Evolutionary conservation across 2,329 filamentous ascomycete species (phyloP), one percentile per base, ranked within the genome.

Genomic region (Juglanconis juglandina): DNA sequence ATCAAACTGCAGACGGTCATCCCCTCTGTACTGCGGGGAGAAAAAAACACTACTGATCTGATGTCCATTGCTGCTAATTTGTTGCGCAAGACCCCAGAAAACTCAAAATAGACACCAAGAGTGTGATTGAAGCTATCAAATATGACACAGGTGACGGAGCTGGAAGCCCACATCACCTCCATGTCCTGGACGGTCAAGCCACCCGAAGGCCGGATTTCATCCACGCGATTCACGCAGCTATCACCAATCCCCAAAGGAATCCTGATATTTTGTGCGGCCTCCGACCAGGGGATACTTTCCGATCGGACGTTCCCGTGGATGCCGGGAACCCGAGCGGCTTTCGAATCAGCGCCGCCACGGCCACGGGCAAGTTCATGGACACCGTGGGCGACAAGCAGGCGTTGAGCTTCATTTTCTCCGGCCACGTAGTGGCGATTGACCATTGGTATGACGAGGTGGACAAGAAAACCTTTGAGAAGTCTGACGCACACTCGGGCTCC

Each of bases 241-340:
- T 73, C 71, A 2, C 59, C 62, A 1, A 56, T 61, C 24, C 6
- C 51, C 54, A 30, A 60, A 68, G 56, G 34, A 5, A 76, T 76
- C 3, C 65, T 76, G 41, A 71, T 77, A 64, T 77, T 77, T 61
- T 77, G 74, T 64, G 68, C 75, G 0, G 69, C 72, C 0, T 69
- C 61, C 4, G 75, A 77, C 60, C 66, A 71, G 48, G 71, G 67
- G 1, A 64, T 57, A 14, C 41, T 63, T 24, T 33, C 53, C 8
- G 17, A 54, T 5, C 58, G 65, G 30, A 58, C 67, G 61, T 58
- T 65, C 5, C 51, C 24, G 24, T 24, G 24, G 24, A 57, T 48
- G 48, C 41, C 4, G 56, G 14, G 14, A 65, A 55, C n/a, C 49
- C 60, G 32, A 46, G 51, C 6, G 63, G 64, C 49, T 69, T 70